These are phyloP conservation scores for Mycena rebaudengoi DNA, from an alignment of 768 basidiomycete genomes.

Conservation along the genomic window DNA sequence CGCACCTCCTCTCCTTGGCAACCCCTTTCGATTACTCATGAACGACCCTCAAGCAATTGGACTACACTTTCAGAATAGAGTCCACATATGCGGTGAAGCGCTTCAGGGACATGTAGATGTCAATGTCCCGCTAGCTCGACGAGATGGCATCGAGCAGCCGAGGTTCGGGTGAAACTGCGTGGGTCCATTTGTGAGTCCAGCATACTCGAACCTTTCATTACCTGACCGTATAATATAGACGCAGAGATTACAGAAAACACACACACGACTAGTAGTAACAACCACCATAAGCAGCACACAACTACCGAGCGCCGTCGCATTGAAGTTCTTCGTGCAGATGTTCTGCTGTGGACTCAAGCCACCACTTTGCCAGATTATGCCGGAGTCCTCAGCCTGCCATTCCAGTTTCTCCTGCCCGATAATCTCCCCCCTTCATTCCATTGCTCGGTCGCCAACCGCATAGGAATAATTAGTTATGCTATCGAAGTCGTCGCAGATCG, in stretches of 20 bases:
- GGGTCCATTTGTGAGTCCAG: conserved; percentile 8
- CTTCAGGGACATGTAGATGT: conserved; percentile 13
- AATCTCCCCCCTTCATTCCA: conserved; percentile 17
- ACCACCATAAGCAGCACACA: background rate
- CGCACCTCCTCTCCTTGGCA: too few species aligned
- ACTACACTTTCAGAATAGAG: background rate
- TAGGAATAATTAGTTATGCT: conserved; percentile 12
- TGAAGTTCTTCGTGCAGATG: conserved; percentile 1
- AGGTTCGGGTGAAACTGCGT: conserved; percentile 6
- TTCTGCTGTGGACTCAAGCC: background rate
- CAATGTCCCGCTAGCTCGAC: background rate
- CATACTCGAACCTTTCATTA: background rate
- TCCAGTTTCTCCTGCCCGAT: conserved; percentile 7
- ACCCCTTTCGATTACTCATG: background rate
- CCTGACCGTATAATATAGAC: background rate
- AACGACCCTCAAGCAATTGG: background rate
- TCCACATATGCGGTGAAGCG: conserved; percentile 4
- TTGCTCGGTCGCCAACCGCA: background rate
- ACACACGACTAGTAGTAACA: background rate
- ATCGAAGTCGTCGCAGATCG: conserved; percentile 14
- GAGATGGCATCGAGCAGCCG: conserved; percentile 8
- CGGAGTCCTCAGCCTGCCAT: conserved; percentile 8
- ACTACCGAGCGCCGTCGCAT: conserved; percentile 2
- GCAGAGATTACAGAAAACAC: conserved; percentile 12
- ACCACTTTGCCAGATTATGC: background rate